Conservation (phyloP, 2,329 filamentous ascomycete genomes). For the Penicillium paneum region DNA sequence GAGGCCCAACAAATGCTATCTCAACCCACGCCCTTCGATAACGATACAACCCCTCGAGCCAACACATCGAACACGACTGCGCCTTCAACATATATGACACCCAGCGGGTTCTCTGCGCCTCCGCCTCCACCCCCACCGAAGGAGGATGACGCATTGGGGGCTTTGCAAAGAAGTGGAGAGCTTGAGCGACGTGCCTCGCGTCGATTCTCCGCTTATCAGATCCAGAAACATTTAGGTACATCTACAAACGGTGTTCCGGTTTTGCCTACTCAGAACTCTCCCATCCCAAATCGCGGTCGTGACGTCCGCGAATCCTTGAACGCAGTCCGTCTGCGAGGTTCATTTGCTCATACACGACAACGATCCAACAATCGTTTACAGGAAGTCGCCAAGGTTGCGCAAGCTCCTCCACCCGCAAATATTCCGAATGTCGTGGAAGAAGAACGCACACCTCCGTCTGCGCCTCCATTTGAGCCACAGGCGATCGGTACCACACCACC, state of each 20-base stretch:
- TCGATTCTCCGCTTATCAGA: constrained; percentile 93
- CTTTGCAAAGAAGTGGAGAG: constrained; percentile 86
- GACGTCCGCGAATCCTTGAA: constrained; percentile 75
- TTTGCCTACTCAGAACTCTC: constrained; percentile 58
- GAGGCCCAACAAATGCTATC: constrained; percentile 38
- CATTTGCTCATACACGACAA: constrained; percentile 52
- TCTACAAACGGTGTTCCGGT: constrained; percentile 80
- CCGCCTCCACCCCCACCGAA: constrained; percentile 78
- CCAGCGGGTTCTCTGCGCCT: constrained; percentile 50
- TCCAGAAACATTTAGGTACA: constrained; percentile 85
- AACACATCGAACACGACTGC: constrained; percentile 20
- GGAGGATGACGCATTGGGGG: constrained; percentile 84
- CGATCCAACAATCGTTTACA: constrained; percentile 49
- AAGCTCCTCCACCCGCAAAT: constrained; percentile 42
- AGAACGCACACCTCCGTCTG: constrained; percentile 38
- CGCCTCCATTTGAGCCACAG: constrained; percentile 22
- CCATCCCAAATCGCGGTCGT: constrained; percentile 72
- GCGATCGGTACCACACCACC: constrained; percentile 35
- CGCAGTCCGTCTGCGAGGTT: constrained; percentile 61
- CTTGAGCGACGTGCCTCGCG: constrained; percentile 88
- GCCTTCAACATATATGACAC: constrained; percentile 23
- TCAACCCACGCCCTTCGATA: constrained; percentile 68
- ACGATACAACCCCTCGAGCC: constrained; percentile 42
- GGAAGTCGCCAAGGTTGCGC: constrained; percentile 56
- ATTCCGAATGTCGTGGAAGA: constrained; percentile 62